These are phyloP conservation scores for Moesziomyces sp. DNA, from an alignment of 1,284 basidiomycete species.

Conservation along the genomic window DNA sequence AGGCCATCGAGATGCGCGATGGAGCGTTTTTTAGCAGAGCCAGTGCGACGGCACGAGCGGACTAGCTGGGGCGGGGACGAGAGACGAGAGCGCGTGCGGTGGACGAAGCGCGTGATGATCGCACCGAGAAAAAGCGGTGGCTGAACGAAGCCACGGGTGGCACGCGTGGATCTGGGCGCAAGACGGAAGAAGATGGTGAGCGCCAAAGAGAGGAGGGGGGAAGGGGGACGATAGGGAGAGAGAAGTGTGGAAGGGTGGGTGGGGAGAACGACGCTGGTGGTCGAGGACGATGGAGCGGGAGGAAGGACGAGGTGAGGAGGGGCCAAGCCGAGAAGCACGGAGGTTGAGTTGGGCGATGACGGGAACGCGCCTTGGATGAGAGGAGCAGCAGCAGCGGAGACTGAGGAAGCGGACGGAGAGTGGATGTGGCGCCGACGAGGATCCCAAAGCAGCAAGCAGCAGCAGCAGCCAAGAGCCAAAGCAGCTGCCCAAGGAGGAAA, in stretches of 20 bases:
- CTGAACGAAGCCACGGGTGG: slow-evolving; percentile 10
- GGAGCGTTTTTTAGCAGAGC: too few species aligned
- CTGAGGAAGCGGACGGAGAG: too few species aligned
- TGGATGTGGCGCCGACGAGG: too few species aligned
- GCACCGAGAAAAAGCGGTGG: slow-evolving; percentile 1
- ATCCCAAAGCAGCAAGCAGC: too few species aligned
- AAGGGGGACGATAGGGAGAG: not conserved
- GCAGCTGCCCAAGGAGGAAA: slow-evolving; percentile 67
- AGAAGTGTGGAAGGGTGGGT: not conserved
- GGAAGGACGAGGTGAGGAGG: slow-evolving; percentile 9
- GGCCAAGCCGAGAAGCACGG: not conserved
- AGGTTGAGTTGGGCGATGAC: too few species aligned
- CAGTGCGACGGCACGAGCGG: too few species aligned
- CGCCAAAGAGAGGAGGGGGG: not conserved
- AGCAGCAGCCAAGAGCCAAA: slow-evolving; percentile 65
- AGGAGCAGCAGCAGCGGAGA: too few species aligned
- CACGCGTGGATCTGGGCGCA: slow-evolving; percentile 1
- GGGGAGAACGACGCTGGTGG: not conserved
- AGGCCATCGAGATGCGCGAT: not conserved
- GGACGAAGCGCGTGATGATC: not conserved
- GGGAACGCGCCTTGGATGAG: too few species aligned
- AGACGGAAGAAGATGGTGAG: not conserved
- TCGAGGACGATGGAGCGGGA: slow-evolving; percentile 2
- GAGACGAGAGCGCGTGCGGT: not conserved
- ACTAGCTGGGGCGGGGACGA: too few species aligned